phyloP scores from a whole-genome alignment of 345 rosid species.

The Melaleuca quinquenervia region DNA sequence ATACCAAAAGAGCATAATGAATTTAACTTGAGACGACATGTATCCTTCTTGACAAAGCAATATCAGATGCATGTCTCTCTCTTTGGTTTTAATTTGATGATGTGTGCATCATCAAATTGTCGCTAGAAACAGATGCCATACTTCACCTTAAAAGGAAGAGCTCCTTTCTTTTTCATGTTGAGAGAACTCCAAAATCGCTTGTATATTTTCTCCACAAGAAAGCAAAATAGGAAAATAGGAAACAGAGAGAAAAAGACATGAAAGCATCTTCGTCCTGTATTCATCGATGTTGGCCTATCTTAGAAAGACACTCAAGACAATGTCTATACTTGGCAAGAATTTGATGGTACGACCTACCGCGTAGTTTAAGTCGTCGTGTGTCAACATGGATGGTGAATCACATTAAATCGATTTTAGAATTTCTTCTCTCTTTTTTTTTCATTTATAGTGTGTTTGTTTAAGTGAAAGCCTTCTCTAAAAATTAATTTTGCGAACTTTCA shows the following conservation, averaged over 20 bases:
- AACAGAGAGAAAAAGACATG: neutral
- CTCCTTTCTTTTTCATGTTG: neutral
- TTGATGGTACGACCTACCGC: no score
- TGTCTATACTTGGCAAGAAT: no score
- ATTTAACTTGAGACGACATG: neutral
- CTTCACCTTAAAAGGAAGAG: neutral
- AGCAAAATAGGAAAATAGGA: neutral
- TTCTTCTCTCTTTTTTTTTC: no score
- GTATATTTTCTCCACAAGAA: neutral
- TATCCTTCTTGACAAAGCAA: neutral
- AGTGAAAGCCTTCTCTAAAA: no score
- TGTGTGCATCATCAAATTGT: neutral
- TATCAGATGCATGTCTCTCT: neutral
- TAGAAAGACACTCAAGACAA: neutral
- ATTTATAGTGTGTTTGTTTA: no score
- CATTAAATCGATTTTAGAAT: neutral
- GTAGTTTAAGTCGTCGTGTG: neutral
- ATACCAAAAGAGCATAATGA: neutral
- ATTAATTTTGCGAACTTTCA: no score
- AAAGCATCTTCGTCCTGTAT: neutral
- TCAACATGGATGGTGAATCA: neutral
- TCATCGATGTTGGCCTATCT: neutral
- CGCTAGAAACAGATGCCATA: neutral
- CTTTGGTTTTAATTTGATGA: neutral
- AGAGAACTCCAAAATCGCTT: neutral